Base-by-base conservation (phyloP, 2,329 filamentous ascomycete species). In the Aspergillus nomiae region DNA sequence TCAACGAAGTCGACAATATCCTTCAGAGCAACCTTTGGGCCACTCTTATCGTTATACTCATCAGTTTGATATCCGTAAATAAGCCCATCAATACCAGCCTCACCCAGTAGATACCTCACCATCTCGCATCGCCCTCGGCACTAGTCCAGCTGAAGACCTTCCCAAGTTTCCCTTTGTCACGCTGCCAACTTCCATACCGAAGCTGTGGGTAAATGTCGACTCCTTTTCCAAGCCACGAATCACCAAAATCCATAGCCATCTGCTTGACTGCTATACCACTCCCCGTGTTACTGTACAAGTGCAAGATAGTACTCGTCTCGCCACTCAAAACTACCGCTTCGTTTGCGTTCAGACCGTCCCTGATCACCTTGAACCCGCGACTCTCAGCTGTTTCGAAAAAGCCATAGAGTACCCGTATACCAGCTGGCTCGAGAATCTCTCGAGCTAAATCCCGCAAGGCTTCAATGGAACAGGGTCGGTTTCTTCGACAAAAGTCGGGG, bases 321-420 rank as follows among this genome's bases (percentile, higher is more conserved):
- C 41, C 59, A 38, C 28, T 56, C 4, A 61, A 19, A 19, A 21
- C 16, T 24, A 61, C 21, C 14, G 53, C 59, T 54, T 61, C 59
- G 16, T 61, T 61, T 7, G 11, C 28, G 38, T 61, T 61, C 36
- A 61, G 63, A 24, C 24, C 32, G 9, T 61, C 61, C 8, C 43
- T 21, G 21, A 69, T 64, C 6, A 57, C 56, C 2, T 57, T 36
- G 38, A 60, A 68, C 12, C 55, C 62, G n/a, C 43, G 45, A 28
- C 28, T 58, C 14, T 61, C 54, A 6, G 50, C 43, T 21, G 48
- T 63, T 11, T 50, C 32, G 19, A 60, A 62, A 48, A 65, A 66
- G 7, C 66, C 66, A 48, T 64, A 69, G 5, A 69, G 63, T 24
- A 59, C 65, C 8, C 54, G 41, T 14, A 68, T 60, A 9, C 67